phyloP scores from a whole-genome alignment of 371 early-diverging fungal genomes.

The Rhizopus arrhizus region DNA sequence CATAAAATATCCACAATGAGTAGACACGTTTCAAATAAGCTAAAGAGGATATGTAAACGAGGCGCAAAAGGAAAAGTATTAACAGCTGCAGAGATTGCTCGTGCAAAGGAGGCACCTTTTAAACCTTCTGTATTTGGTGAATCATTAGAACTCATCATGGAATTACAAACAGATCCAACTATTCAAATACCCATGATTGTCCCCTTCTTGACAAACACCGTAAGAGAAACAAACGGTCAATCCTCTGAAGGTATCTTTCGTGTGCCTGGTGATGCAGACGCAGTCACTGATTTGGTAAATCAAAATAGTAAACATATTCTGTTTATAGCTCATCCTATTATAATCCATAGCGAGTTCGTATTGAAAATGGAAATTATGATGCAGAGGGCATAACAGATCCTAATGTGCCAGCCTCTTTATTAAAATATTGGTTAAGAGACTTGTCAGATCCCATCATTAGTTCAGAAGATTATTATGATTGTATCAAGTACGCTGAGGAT shows the following conservation, averaged over 20 bases:
- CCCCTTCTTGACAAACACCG: conserved; percentile 76
- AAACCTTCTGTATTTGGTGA: conserved; percentile 90
- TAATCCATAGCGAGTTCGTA: conserved; percentile 58
- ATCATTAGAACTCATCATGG: conserved; percentile 83
- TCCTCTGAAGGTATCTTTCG: conserved; percentile 94
- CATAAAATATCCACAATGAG: conserved; percentile 60
- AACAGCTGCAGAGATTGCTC: conserved; percentile 77
- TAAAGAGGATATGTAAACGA: conserved; percentile 70
- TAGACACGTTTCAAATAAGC: conserved; percentile 61
- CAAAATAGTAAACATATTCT: not conserved
- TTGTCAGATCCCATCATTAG: conserved; percentile 90
- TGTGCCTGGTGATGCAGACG: conserved; percentile 92
- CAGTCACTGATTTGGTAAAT: conserved; percentile 76
- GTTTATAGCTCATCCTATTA: not conserved
- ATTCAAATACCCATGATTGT: conserved; percentile 77
- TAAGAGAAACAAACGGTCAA: conserved; percentile 77
- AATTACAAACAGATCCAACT: conserved; percentile 43
- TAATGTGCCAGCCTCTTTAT: conserved; percentile 88
- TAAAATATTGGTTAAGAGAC: conserved; percentile 95
- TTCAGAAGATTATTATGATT: conserved; percentile 70
- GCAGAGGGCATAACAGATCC: conserved; percentile 76
- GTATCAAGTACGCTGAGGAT: conserved; percentile 65
- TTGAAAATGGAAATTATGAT: conserved; percentile 84
- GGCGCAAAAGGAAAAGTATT: conserved; percentile 85
- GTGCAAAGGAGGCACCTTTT: conserved; percentile 88